Base-by-base conservation (phyloP, 2,329 filamentous ascomycete genomes). In the Colletotrichum aenigma region DNA sequence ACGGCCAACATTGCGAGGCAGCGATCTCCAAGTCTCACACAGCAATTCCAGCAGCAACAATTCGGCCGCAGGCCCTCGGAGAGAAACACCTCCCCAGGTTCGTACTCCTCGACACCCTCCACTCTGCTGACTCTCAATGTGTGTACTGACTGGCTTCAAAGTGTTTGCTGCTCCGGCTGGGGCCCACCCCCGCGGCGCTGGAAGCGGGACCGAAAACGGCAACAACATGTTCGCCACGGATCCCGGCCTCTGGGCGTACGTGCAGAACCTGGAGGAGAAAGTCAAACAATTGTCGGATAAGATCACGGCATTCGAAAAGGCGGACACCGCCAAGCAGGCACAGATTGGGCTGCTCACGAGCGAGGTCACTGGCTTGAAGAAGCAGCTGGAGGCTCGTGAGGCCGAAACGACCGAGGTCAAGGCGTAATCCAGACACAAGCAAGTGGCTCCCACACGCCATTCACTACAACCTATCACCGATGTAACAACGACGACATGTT, bases 221-320 rank as follows among this genome's bases (percentile, higher is more conserved):
- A 91, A 91, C 76, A 95, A 95, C 79, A 88, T 95, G 76, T 93
- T 95, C 82, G 87, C 91, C 68, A 87, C 87, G 21, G 91, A 92
- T 66, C 88, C 91, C 77, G 92, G 92, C 56, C 86, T 96, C 10
- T 95, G 93, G 93, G 86, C 89, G 6, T 95, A 95, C 80, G 91
- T 96, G 38, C 92, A 95, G 72, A 89, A 88, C 21, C 86, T 96
- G 66, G 94, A 96, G 80, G 90, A 91, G 15, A 86, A 86, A 78
- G 82, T 90, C n/a, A 87, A 87, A 71, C 82, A 85, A 15, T 80
- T 90, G 26, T 85, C 83, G 48, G 88, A 89, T 21, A 82, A 84
- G 68, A 81, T 81, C 52, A 66, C 77, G 52, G 79, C 79, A 7
- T 84, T 90, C 80, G 87, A 88, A 77, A 81, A 83, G 26, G 77